Evolutionary conservation across 345 rosid genomes (phyloP), one percentile per base, ranked within the genome.

Genomic region (Ailanthus altissimus): DNA sequence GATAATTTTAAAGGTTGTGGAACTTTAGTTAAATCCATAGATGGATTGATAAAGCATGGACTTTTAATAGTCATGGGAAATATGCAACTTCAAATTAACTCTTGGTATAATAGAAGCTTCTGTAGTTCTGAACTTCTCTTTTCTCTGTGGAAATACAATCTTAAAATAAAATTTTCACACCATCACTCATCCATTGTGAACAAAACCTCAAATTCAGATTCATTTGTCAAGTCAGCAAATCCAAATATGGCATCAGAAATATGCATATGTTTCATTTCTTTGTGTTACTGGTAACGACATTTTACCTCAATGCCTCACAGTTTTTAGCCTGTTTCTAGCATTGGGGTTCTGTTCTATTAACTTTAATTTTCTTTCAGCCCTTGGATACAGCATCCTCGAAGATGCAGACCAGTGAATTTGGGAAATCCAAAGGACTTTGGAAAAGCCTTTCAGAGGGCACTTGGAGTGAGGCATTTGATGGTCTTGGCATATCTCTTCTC

Each of bases 331-430:
- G 10, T 21, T 15, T 42, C 14, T 18, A 1, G 5, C 4, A 8
- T 47, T 60, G 12, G 12, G 45, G 67, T 46, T 72, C 36, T 15
- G 1, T 64, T 58, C n/a, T 75, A 65, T 61, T 3, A 62, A 78
- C 47, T 32, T 62, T 45, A 68, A 70, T 82, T 75, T 62, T 43
- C 75, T 62, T 80, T 74, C 87, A 96, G 99, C 99, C 99, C 40
- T 74, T 96, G 80, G 99, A 93, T 82, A 93, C 97, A 58, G 99
- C 97, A 53, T 88, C 99, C 20, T 96, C 99, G 26, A 93, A 88
- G 81, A 93, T 96, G 97, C 99, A 96, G 82, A 96, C 99, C 28
- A 91, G 98, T 78, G 94, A 84, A 77, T 93, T 93, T 79, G 99
- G 99, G 67, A 90, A 96, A 81, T 88, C 98, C 9, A 90, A 92